Evolutionary conservation across 2,329 filamentous ascomycete genomes (phyloP), one percentile per base, ranked within the genome.

Genomic region (Colletotrichum tabaci): DNA sequence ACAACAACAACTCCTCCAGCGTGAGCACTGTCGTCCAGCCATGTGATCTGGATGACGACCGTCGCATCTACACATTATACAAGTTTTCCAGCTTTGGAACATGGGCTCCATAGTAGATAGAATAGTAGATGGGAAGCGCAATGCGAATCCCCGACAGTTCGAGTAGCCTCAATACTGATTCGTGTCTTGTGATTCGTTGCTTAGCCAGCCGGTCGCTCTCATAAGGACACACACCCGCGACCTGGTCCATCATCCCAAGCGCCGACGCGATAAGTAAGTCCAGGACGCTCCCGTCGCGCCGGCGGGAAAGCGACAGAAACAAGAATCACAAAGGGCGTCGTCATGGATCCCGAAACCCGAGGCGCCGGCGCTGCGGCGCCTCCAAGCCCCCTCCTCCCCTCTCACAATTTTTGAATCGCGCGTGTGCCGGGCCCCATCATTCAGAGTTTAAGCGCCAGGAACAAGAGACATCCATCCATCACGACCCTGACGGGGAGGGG

Each of bases 391-490:
- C 15, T 21, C 30, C 58, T 3, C 23, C 44, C 21, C 38, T 8
- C 30, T 7, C 38, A 16, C 30, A 26, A 26, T n/a, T 30, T 40
- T 50, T 10, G 21, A 47, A 40, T 50, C 58, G 30, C 15, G 58
- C n/a, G n/a, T 40, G 9, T 50, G 30, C 26, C 23, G n/a, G 58
- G 30, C n/a, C 30, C 49, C 61, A 40, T 46, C 61, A 21, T 38
- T 56, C 50, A 56, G 23, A 46, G 49, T 47, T 35, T 58, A 64
- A 69, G 65, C 65, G 66, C 69, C 66, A 72, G 69, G 66, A 69
- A 72, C 69, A 46, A 67, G 66, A 64, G 60, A 67, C 66, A 67
- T 46, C 38, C 61, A 63, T 63, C 53, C 35, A 40, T 52, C 49
- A 61, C 58, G n/a, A 50, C 30, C 46, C 35, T n/a, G 26, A n/a